phyloP scores from a whole-genome alignment of 2,329 filamentous ascomycete genomes.

The Trichoderma atroviride region DNA sequence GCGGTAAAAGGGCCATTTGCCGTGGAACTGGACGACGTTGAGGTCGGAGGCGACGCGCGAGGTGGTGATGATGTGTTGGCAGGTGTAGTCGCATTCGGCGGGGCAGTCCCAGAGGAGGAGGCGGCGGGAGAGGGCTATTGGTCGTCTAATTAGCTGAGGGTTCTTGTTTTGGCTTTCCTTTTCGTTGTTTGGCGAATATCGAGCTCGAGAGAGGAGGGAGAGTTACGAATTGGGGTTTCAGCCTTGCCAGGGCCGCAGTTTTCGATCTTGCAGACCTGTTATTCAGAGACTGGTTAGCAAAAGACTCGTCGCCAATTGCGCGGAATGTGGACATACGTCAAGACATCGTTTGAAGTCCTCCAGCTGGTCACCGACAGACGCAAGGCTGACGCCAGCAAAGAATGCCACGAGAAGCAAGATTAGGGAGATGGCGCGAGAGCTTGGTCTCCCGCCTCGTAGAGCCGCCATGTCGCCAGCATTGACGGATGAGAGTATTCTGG shows the following conservation, averaged over 20 bases:
- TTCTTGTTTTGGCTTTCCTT: background rate
- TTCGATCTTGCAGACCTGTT: conserved; percentile 74
- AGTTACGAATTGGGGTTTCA: conserved; percentile 66
- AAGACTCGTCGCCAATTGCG: background rate
- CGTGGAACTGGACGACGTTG: conserved; percentile 87
- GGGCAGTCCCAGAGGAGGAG: conserved; percentile 91
- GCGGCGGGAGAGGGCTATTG: conserved; percentile 75
- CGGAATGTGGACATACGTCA: conserved; percentile 55
- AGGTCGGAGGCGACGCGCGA: conserved; percentile 66
- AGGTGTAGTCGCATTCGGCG: conserved; percentile 95
- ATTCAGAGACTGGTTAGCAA: background rate
- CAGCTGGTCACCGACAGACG: conserved; percentile 80
- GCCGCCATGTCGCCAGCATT: conserved; percentile 40
- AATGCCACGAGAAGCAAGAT: conserved; percentile 43
- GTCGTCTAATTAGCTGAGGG: background rate
- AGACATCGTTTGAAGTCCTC: conserved; percentile 89
- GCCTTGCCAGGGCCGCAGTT: conserved; percentile 71
- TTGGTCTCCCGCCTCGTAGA: conserved; percentile 39
- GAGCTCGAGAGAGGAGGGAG: background rate
- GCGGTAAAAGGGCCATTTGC: conserved; percentile 96
- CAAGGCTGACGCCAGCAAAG: conserved; percentile 54
- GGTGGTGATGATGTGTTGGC: conserved; percentile 88
- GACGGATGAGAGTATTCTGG: background rate
- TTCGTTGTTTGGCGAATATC: background rate
- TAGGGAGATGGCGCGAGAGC: conserved; percentile 38